Evolutionary conservation across 177 flowering plant species (phyloP).

Genomic region (Vitis hybrid): DNA sequence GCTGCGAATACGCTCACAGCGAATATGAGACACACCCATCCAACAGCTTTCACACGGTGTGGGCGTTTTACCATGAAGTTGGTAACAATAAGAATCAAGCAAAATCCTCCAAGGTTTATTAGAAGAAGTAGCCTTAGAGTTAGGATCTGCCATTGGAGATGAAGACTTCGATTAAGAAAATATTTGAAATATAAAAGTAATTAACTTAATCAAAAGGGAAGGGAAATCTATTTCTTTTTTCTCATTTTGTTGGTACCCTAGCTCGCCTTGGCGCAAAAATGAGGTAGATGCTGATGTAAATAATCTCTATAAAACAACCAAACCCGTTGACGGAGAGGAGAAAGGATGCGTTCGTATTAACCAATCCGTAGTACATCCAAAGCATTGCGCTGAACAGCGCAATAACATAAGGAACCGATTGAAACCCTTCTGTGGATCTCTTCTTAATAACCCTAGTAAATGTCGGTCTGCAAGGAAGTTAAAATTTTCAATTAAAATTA

Average conservation of each 20-base stretch:
- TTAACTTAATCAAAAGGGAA: too few species aligned
- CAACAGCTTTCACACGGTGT: not conserved
- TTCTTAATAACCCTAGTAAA: slow-evolving; percentile 19
- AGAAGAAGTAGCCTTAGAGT: not conserved
- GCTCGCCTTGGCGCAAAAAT: slow-evolving; percentile 9
- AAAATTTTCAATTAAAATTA: not conserved
- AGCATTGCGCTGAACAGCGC: slow-evolving; percentile 19
- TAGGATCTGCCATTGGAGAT: not conserved
- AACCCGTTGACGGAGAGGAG: not conserved
- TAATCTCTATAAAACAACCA: not conserved
- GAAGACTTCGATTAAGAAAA: too few species aligned
- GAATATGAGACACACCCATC: slow-evolving; percentile 7
- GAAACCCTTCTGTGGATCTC: slow-evolving; percentile 20
- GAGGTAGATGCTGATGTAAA: slow-evolving; percentile 3
- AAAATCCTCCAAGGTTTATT: slow-evolving; percentile 5
- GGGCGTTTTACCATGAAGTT: not conserved
- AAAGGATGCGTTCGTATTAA: not conserved
- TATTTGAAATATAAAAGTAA: too few species aligned
- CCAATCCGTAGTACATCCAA: slow-evolving; percentile 21
- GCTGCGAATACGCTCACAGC: not conserved
- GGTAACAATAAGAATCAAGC: not conserved
- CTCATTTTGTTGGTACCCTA: not conserved
- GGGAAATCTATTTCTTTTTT: too few species aligned
- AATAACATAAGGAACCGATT: slow-evolving; percentile 21
- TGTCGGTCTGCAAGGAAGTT: slow-evolving; percentile 18